phyloP scores from a whole-genome alignment of 176 grass and related monocot species.

The Otatea glauca region DNA sequence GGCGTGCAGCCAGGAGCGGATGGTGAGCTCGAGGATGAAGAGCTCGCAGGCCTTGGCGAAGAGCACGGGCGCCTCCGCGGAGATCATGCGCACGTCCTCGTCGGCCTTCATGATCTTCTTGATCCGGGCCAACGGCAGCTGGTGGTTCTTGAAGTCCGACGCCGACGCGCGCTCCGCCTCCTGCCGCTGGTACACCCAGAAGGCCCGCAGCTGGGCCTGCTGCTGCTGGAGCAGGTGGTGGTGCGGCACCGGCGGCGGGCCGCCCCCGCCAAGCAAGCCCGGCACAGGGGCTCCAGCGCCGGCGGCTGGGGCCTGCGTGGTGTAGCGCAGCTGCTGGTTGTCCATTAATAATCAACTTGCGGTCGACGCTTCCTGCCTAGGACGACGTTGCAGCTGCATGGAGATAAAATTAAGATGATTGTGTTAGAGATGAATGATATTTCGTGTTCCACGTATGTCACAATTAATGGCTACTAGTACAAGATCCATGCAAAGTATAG shows the following conservation, averaged over 20 bases:
- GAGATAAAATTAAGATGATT: neutral
- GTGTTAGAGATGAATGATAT: slow-evolving; percentile 27
- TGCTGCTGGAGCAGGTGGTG: slow-evolving; percentile 84
- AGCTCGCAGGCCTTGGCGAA: slow-evolving; percentile 83
- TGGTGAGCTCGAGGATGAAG: slow-evolving; percentile 90
- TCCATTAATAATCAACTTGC: slow-evolving; percentile 47
- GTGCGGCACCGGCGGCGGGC: slow-evolving; percentile 53
- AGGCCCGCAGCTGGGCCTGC: slow-evolving; percentile 75
- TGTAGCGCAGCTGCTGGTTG: slow-evolving; percentile 65
- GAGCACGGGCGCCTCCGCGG: slow-evolving; percentile 78
- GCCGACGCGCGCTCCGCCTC: slow-evolving; percentile 77
- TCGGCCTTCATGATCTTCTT: slow-evolving; percentile 96
- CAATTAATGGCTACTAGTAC: slow-evolving; percentile 3
- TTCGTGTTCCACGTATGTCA: slow-evolving; percentile 26
- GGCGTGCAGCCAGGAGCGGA: slow-evolving; percentile 81
- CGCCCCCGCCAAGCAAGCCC: slow-evolving; percentile 33
- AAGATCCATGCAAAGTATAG: slow-evolving; percentile 2
- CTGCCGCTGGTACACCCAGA: slow-evolving; percentile 84
- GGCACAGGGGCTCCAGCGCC: slow-evolving; percentile 43
- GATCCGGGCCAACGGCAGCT: slow-evolving; percentile 78
- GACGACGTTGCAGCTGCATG: slow-evolving; percentile 26
- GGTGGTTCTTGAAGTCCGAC: slow-evolving; percentile 86
- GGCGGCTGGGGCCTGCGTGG: slow-evolving; percentile 39
- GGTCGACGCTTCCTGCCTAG: neutral
- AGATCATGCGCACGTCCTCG: slow-evolving; percentile 90